Base-by-base conservation (phyloP, 768 basidiomycete species). In the Leccinum olivaceopallidum region DNA sequence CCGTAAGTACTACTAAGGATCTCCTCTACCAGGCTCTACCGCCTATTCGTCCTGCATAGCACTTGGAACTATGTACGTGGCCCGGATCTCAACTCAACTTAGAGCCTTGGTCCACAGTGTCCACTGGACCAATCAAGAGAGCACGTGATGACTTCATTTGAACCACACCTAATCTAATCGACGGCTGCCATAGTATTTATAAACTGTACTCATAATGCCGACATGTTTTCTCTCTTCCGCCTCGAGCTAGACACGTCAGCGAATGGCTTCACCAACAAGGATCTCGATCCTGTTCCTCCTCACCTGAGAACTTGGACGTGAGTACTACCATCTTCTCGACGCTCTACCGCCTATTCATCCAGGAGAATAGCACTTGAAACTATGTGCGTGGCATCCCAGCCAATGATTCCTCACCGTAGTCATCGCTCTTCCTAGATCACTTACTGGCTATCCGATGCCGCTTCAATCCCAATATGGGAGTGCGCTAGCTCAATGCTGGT, bases 401-500 rank as follows among this genome's bases (percentile, higher is more conserved):
- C 74, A 0, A 77, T 77, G 47, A 71, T 79, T 34, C 47, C n/a
- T 57, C 26, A 22, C 8, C 32, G 34, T 60, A 37, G 24, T 53
- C 22, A 53, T 20, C 2, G 26, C 32, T 55, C 7, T 39, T 12
- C 48, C 28, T 32, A 71, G 63, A 68, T 71, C n/a, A 54, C 60
- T n/a, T 68, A 73, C 26, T 66, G 65, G 67, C 36, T 73, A 10
- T 72, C 71, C 13, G 71, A 72, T 57, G 71, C 71, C 5, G 63
- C 69, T 4, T 64, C 57, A 8, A 48, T 73, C 16, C 60, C 65
- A 0, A 52, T 63, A 1, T 72, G 71, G 71, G 71, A 72, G 30
- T 51, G 89, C 22, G 88, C 89, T 3, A 82, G 85, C 59, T 88
- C 88, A 10, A 90, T 91, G 88, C 76, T 92, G 48, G 88, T 89